Percentiles rank a stretch among this genome's conserved stretches.
These are phyloP conservation scores for Candida frijolesensis DNA, from an alignment of 1,139 yeast species.

Conservation along the genomic window DNA sequence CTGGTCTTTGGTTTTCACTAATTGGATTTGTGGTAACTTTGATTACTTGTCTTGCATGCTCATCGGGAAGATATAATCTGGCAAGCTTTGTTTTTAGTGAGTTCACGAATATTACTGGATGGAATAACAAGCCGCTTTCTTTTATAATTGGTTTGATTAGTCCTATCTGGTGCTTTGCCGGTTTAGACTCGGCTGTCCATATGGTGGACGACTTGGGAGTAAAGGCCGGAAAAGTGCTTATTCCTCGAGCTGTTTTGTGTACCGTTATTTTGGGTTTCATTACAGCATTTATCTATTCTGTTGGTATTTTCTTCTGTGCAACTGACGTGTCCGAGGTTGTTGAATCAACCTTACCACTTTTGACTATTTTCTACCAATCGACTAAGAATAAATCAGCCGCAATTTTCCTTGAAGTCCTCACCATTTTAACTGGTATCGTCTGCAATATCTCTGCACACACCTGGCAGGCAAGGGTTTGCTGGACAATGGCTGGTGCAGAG, in stretches of 20 bases:
- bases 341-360: conserved; percentile 37
- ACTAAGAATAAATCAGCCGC: conserved; percentile 35
- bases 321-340: conserved; percentile 30
- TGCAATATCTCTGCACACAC: conserved; percentile 61
- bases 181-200: conserved; percentile 43
- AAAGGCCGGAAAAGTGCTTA: conserved; percentile 39
- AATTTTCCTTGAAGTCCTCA: conserved; percentile 31
- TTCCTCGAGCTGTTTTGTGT: conserved; percentile 42
- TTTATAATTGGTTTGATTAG: conserved; percentile 43
- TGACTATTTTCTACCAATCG: conserved; percentile 40
- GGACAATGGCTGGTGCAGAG: conserved; percentile 46
- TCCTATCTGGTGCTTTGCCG: conserved; percentile 43
- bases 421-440: conserved; percentile 37
- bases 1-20: conserved; percentile 56
- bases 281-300: conserved; percentile 37
- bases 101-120: conserved; percentile 65
- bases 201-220: conserved; percentile 39
- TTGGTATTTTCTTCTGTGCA: conserved; percentile 41
- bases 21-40: conserved; percentile 55
- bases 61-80: conserved; percentile 49
- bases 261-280: conserved; percentile 40
- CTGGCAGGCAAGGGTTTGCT: conserved; percentile 72
- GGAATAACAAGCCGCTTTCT: conserved; percentile 50
- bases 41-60: conserved; percentile 55
- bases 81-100: conserved; percentile 63